phyloP scores from a whole-genome alignment of 768 basidiomycete genomes.

The Mycena galericulata region DNA sequence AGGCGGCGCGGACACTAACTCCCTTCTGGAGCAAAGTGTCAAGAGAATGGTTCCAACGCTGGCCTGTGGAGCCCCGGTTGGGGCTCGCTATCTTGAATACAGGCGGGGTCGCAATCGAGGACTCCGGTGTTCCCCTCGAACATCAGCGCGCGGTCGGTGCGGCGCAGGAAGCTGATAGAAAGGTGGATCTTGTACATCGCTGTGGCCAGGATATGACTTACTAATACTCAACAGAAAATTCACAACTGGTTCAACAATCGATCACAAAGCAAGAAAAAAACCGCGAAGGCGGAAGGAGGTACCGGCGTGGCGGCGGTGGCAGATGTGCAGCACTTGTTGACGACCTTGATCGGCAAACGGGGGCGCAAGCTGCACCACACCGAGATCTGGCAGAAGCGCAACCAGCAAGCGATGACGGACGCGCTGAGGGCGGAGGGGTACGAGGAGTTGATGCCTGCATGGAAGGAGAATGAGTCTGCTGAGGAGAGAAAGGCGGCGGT shows the following conservation, averaged over 20 bases:
- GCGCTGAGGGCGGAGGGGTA: not conserved
- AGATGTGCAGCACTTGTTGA: not conserved
- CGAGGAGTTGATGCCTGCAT: no score
- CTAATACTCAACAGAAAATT: not conserved
- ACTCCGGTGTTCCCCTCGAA: not conserved
- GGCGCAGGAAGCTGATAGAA: not conserved
- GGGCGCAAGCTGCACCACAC: no score
- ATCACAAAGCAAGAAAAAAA: not conserved
- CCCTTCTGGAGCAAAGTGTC: not conserved
- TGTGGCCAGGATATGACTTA: not conserved
- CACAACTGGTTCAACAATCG: constrained; percentile 9
- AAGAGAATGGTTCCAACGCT: not conserved
- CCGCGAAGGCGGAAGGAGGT: not conserved
- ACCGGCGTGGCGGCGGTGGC: not conserved
- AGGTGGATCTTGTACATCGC: not conserved
- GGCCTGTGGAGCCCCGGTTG: not conserved
- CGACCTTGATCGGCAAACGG: no score
- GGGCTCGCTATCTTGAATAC: not conserved
- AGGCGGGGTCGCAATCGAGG: not conserved
- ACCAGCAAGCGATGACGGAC: no score
- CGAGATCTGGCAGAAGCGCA: no score
- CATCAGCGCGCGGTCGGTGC: not conserved
- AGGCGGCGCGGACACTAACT: no score
- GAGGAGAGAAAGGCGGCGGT: not conserved
- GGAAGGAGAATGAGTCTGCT: not conserved